phyloP scores from a whole-genome alignment of 495 filamentous ascomycete genomes.

The Daldinia grandis region DNA sequence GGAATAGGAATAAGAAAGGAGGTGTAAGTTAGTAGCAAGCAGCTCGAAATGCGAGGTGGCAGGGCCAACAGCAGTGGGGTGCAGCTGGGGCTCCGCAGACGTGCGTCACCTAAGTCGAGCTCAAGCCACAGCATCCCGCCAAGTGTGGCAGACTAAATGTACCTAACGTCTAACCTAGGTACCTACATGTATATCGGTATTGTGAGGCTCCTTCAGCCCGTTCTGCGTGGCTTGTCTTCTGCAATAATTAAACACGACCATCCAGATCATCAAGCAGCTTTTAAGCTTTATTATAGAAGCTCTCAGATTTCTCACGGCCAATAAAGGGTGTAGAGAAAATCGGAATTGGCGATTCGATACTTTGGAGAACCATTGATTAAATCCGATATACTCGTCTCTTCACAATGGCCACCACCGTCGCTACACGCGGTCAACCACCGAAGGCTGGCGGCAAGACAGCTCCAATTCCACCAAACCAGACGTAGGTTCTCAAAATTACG shows the following conservation, averaged over 20 bases:
- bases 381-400: neutral
- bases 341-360: neutral
- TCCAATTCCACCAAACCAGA: constrained; percentile 71
- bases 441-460: constrained; percentile 51
- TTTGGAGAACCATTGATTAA: neutral
- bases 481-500: constrained; percentile 58
- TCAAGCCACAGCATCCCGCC: neutral
- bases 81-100: neutral
- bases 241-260: neutral
- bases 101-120: neutral
- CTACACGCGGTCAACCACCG: constrained; percentile 33
- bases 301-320: neutral
- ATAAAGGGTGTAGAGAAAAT: too few relatives aligned
- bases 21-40: neutral
- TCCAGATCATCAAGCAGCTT: neutral
- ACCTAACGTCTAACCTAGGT: neutral
- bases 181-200: neutral
- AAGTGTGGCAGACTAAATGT: neutral
- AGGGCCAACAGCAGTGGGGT: neutral
- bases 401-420: constrained; percentile 27
- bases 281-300: neutral
- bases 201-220: constrained; percentile 4
- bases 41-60: neutral
- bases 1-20: constrained; percentile 6
- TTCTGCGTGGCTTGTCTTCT: neutral